Evolutionary conservation across 495 filamentous ascomycete genomes (phyloP).

Genomic region (Aspergillus haitiensis): DNA sequence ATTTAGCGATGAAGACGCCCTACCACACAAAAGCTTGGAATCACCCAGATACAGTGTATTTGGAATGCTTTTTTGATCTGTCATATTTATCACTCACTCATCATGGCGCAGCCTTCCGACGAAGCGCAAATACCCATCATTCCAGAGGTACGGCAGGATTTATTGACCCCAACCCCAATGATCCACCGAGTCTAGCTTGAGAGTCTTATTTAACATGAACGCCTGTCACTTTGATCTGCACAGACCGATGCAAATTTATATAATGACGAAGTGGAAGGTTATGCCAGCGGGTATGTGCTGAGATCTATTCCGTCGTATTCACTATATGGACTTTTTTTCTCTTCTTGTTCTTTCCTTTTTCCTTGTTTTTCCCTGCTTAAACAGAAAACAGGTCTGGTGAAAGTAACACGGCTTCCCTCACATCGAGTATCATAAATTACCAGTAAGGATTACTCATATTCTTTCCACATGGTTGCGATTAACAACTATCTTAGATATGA

Average conservation of each 20-base stretch:
- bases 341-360: too few species aligned
- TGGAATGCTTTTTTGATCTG: background rate
- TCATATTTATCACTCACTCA: slow-evolving; percentile 8
- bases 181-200: background rate
- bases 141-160: slow-evolving; percentile 7
- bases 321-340: background rate
- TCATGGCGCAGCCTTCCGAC: slow-evolving; percentile 2
- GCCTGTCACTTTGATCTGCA: background rate
- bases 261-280: slow-evolving; percentile 10
- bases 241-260: slow-evolving; percentile 16
- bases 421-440: slow-evolving; percentile 21
- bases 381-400: background rate
- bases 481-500: slow-evolving; percentile 6
- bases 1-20: slow-evolving; percentile 13
- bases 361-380: background rate
- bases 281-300: slow-evolving; percentile 11
- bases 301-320: background rate
- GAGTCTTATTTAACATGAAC: background rate
- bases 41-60: background rate
- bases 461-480: background rate
- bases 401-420: slow-evolving; percentile 15
- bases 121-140: slow-evolving; percentile 12
- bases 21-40: background rate
- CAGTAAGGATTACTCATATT: slow-evolving; percentile 8
- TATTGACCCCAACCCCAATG: background rate